Evolutionary conservation across 2,329 filamentous ascomycete genomes (phyloP).

Genomic region (Epichloe typhina): DNA sequence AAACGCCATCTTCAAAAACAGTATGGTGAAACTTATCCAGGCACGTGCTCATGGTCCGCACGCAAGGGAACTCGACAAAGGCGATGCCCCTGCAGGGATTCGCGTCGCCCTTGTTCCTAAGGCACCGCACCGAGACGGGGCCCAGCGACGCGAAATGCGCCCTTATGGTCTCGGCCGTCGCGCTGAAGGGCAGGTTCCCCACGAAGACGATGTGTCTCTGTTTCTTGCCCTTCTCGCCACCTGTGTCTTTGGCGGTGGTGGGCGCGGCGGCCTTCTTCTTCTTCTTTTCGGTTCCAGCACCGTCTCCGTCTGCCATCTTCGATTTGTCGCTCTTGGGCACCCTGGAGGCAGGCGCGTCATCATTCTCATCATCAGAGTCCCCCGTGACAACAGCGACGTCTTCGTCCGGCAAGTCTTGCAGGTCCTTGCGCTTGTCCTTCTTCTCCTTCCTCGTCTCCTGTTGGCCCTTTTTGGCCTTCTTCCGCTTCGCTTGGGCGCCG

Average conservation of each 20-base stretch:
- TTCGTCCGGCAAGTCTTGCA: slow-evolving; percentile 23
- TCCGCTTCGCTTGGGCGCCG: slow-evolving; percentile 11
- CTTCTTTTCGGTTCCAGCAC: slow-evolving; percentile 17
- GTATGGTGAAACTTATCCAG: slow-evolving; percentile 84
- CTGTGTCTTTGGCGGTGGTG: background rate
- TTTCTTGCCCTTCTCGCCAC: slow-evolving; percentile 11
- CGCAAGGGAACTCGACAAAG: slow-evolving; percentile 80
- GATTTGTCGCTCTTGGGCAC: slow-evolving; percentile 9
- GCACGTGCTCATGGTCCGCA: slow-evolving; percentile 84
- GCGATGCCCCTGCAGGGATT: slow-evolving; percentile 60
- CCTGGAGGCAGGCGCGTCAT: no score
- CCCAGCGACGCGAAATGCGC: slow-evolving; percentile 65
- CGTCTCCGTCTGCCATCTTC: slow-evolving; percentile 8
- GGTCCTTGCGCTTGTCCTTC: slow-evolving; percentile 27
- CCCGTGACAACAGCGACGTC: slow-evolving; percentile 10
- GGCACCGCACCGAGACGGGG: slow-evolving; percentile 42
- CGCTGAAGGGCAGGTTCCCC: slow-evolving; percentile 80
- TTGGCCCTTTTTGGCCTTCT: slow-evolving; percentile 18
- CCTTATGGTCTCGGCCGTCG: slow-evolving; percentile 54
- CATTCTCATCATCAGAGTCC: no score
- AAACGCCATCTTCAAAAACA: slow-evolving; percentile 47
- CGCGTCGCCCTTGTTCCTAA: slow-evolving; percentile 51
- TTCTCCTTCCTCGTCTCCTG: slow-evolving; percentile 25
- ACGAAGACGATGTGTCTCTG: slow-evolving; percentile 21
- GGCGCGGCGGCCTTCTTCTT: slow-evolving; percentile 5